Percentiles rank a stretch among this genome's conserved stretches.
phyloP scores from a whole-genome alignment of 2,329 filamentous ascomycete genomes.

The Endocalyx cinctus region DNA sequence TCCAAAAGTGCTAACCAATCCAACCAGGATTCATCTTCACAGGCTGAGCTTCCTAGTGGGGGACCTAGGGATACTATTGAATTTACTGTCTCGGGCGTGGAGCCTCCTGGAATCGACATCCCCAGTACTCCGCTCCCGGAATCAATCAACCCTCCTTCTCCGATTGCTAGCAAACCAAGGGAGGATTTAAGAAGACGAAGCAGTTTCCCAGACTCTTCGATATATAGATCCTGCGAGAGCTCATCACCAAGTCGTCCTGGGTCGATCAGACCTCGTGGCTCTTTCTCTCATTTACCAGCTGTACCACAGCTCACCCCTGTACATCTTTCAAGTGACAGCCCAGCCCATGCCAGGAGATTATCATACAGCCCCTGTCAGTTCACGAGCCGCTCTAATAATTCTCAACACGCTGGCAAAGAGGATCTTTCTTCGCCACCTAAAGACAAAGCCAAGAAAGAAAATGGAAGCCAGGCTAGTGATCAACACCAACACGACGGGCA shows the following conservation, averaged over 20 bases:
- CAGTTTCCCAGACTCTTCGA: conserved; percentile 11
- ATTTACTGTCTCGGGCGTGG: conserved; percentile 30
- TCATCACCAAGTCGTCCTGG: conserved; percentile 4
- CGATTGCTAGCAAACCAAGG: conserved; percentile 6
- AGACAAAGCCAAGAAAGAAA: no score
- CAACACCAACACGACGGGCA: no score
- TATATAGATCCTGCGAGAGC: conserved; percentile 9
- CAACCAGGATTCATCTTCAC: conserved; percentile 22
- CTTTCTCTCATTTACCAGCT: conserved; percentile 14
- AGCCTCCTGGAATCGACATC: conserved; percentile 10
- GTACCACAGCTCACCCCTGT: conserved; percentile 18
- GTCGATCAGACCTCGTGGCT: conserved; percentile 10
- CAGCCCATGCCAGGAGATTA: conserved; percentile 21
- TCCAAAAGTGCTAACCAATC: conserved; percentile 18
- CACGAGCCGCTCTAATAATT: no score
- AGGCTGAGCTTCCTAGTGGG: conserved; percentile 26
- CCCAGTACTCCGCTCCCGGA: conserved; percentile 3
- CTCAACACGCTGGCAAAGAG: no score
- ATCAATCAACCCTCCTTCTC: conserved; percentile 5
- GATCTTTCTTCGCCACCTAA: no score
- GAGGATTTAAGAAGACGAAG: conserved; percentile 8
- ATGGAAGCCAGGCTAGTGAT: no score
- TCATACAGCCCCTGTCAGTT: conserved; percentile 22
- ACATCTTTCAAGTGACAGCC: conserved; percentile 13
- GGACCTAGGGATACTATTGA: conserved; percentile 48